Base-by-base conservation (phyloP, 179 eudicot species). In the Beta corolliflora region DNA sequence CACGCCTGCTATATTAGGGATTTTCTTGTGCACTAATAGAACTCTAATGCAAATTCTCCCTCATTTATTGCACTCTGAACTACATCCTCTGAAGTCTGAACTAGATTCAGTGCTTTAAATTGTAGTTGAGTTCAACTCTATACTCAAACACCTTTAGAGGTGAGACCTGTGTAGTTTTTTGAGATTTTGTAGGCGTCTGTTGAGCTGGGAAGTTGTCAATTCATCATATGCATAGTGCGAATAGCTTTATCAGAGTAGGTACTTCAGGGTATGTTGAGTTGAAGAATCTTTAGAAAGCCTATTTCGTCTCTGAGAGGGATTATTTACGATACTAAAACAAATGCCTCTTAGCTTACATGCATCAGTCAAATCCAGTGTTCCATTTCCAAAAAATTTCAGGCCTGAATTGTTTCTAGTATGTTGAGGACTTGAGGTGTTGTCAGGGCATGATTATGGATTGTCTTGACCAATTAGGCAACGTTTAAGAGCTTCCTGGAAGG, bases 371-470 rank as follows among this genome's bases (percentile, higher is more conserved):
- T 74, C 31, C 50, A 29, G 64, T 52, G 75, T 79, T 44, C 21
- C n/a, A 21, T 44, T 25, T 65, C 44, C 19, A 23, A 56, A 58
- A 71, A 1, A 8, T 54, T 70, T 23, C 10, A 13, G 16, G 15
- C 45, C 54, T 36, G 14, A 67, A 3, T 18, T 46, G 36, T 56
- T 36, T 70, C 31, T 70, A n/a, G 48, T 69, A 41, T 69, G 16
- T 36, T 41, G 21, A 15, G 46, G 21, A 45, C 23, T 45, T 73
- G 21, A 15, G 46, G 21, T 56, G 41, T 45, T 73, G 16, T 16
- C 46, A 45, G 79, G 31, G 50, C 76, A 3, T 59, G 18, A 36
- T 64, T 79, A 18, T 73, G 21, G 25, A 74, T 74, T 65, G 23
- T 54, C 31, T 31, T 71, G 29, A 59, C 65, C 60, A 31, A 15